Evolutionary conservation across 2,329 filamentous ascomycete genomes (phyloP).

Genomic region (Nothomitra cinnamomea): DNA sequence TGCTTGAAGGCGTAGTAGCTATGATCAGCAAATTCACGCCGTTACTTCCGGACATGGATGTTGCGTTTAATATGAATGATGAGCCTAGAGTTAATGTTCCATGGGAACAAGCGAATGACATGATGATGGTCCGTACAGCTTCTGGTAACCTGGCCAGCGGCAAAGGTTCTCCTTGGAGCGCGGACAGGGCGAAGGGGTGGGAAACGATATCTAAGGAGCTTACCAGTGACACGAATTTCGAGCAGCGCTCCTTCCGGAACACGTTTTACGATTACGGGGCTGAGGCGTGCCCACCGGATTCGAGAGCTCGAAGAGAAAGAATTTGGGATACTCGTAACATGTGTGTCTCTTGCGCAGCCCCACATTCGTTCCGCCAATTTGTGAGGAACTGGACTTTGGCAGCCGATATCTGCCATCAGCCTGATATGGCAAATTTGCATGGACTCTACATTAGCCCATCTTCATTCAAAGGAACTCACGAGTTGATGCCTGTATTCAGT

Average conservation of each 20-base stretch:
- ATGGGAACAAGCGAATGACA: background rate
- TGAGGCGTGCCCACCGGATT: slow-evolving; percentile 43
- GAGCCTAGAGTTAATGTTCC: slow-evolving; percentile 20
- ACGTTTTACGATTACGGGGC: slow-evolving; percentile 27
- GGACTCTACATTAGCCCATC: slow-evolving; percentile 7
- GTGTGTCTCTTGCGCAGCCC: slow-evolving; percentile 43
- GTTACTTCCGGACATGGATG: slow-evolving; percentile 9
- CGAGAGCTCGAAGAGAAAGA: slow-evolving; percentile 38
- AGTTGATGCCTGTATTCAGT: slow-evolving; percentile 14
- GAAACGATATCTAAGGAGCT: background rate
- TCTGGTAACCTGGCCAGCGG: background rate
- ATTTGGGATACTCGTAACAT: slow-evolving; percentile 48
- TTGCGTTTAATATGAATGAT: slow-evolving; percentile 11
- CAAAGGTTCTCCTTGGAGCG: background rate
- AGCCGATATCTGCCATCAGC: slow-evolving; percentile 56
- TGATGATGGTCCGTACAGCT: background rate
- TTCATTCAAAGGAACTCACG: slow-evolving; percentile 12
- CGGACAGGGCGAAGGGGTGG: background rate
- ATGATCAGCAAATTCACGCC: slow-evolving; percentile 18
- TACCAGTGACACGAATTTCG: slow-evolving; percentile 15
- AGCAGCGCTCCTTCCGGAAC: slow-evolving; percentile 23
- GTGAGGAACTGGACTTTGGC: slow-evolving; percentile 47
- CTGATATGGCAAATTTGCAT: slow-evolving; percentile 43
- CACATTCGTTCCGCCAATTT: slow-evolving; percentile 51
- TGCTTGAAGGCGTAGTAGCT: slow-evolving; percentile 22